These are phyloP conservation scores for Ceratocystis colombiana DNA, from an alignment of 2,329 filamentous ascomycete genomes.

Conservation along the genomic window DNA sequence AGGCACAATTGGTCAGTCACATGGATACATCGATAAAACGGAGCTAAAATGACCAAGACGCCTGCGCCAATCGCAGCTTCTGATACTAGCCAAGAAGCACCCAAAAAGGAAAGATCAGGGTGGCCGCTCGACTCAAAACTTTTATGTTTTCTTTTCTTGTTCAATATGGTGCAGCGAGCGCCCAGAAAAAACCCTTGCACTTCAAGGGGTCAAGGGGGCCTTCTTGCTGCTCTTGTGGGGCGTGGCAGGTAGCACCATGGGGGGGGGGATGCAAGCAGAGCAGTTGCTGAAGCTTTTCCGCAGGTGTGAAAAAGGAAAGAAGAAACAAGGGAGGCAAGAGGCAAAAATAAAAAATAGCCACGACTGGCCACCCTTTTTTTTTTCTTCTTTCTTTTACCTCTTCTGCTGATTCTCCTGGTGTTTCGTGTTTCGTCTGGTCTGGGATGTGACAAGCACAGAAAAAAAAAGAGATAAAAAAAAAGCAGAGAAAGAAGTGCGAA, in stretches of 20 bases:
- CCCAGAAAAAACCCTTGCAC: not conserved
- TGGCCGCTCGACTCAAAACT: not conserved
- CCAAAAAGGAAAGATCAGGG: slow-evolving; percentile 15
- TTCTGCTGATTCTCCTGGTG: not conserved
- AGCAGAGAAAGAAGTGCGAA: not conserved
- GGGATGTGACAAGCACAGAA: not conserved
- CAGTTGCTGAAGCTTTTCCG: slow-evolving; percentile 6
- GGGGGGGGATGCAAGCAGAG: not conserved
- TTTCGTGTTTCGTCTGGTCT: slow-evolving; percentile 10
- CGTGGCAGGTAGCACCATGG: slow-evolving; percentile 9
- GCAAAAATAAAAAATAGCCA: not conserved
- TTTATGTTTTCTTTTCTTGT: not conserved
- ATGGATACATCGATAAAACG: slow-evolving; percentile 16
- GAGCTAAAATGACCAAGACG: slow-evolving; percentile 16
- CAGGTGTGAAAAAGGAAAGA: not conserved
- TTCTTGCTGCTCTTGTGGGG: not conserved
- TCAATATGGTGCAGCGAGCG: not conserved
- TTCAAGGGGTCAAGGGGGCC: not conserved
- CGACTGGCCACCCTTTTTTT: not conserved
- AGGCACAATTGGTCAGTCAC: slow-evolving; percentile 8
- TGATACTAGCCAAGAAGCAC: slow-evolving; percentile 9
- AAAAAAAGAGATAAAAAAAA: not conserved
- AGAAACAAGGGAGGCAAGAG: not conserved
- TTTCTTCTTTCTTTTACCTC: not conserved
- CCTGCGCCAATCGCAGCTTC: slow-evolving; percentile 13